Base-by-base conservation (phyloP, 2,329 filamentous ascomycete species). In the Pseudogymnoascus sp. region DNA sequence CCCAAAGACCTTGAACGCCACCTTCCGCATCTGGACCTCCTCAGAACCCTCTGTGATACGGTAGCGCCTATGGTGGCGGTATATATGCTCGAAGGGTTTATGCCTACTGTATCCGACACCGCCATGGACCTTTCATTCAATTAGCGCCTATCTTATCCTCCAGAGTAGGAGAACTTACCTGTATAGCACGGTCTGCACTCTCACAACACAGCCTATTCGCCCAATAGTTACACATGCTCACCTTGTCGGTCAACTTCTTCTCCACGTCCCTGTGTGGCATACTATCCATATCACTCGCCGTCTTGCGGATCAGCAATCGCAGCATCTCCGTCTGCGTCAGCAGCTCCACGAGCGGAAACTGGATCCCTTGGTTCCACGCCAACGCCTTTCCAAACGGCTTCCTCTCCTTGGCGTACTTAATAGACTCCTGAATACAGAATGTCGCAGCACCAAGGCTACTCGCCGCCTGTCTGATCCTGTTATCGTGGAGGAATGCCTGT, bases 171-270 rank as follows among this genome's bases (percentile, higher is more conserved):
- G 50, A 35, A 68, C 65, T 61, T 66, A 75, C 80, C 75, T 87
- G 84, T 28, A 87, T 87, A 2, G 84, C 84, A 31, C 80, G 76
- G 69, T 87, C 84, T 1, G 84, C 84, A 2, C 84, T 82, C 69
- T 86, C 77, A 10, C 80, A 83, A 61, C 81, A 84, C 38, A 87
- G 71, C 37, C 84, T 74, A 68, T 86, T 86, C 0, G 82, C 84
- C 77, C 82, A 87, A 70, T 85, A 87, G 69, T 86, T 87, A 73
- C 84, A 87, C 84, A 87, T 86, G 62, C 77, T 80, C 31, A 87
- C 83, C 69, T 85, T 84, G 70, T 84, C 82, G 23, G 82, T 82
- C n/a, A 87, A 74, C 66, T 77, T 77, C 69, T 76, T 77, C 73
- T 86, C 84, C 28, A 87, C 76, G 61, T 74, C 73, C 61, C 71